Percentiles rank a stretch among this genome's conserved stretches.
phyloP scores from a whole-genome alignment of 768 basidiomycete species.

The Naganishia antarctica region DNA sequence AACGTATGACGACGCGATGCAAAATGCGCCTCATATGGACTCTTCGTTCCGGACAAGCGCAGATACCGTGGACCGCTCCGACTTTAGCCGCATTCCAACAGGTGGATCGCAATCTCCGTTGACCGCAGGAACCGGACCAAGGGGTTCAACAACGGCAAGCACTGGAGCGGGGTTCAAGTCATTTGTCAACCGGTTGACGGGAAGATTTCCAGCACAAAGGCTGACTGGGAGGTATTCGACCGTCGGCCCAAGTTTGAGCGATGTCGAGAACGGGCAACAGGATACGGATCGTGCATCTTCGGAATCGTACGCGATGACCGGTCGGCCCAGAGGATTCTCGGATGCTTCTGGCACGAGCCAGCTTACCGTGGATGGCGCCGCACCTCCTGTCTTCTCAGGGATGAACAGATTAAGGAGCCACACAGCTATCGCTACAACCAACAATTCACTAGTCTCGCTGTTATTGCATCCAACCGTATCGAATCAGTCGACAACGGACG shows the following conservation, averaged over 20 bases:
- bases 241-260: neutral
- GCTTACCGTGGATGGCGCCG: neutral
- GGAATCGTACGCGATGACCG: slow-evolving; percentile 9
- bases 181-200: slow-evolving; percentile 24
- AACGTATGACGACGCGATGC: slow-evolving; percentile 21
- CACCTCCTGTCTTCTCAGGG: slow-evolving; percentile 7
- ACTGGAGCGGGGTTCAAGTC: slow-evolving; percentile 15
- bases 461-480: slow-evolving; percentile 15
- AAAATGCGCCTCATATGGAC: neutral
- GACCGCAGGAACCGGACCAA: neutral
- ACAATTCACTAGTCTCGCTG: slow-evolving; percentile 21
- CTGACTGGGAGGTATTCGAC: neutral
- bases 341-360: slow-evolving; percentile 13
- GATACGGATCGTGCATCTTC: neutral
- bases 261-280: neutral
- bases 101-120: slow-evolving; percentile 5
- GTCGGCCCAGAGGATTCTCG: slow-evolving; percentile 19
- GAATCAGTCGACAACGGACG: neutral
- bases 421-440: neutral
- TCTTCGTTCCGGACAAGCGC: neutral
- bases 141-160: neutral
- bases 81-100: neutral
- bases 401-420: slow-evolving; percentile 11
- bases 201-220: neutral
- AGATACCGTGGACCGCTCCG: neutral